Base-by-base conservation (phyloP, 2,329 filamentous ascomycete species). In the Cordyceps tenuipes region DNA sequence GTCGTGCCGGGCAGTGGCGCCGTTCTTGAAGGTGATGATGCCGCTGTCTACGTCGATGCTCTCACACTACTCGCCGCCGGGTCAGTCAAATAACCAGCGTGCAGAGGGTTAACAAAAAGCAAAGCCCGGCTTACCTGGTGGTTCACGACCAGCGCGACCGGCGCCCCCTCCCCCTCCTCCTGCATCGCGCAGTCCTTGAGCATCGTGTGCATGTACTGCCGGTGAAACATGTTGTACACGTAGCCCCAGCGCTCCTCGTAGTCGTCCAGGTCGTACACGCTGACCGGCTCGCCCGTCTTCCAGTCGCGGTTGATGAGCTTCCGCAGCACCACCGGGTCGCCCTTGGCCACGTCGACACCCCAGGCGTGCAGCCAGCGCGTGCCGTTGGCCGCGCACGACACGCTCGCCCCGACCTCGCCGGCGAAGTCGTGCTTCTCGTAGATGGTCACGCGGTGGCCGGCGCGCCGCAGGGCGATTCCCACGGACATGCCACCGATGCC, bases 271-370 rank as follows among this genome's bases (percentile, higher is more conserved):
- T 82, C 79, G 65, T 86, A 88, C 0, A 85, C 82, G 64, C 80
- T 87, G 26, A 84, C 78, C 0, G 82, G 80, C 71, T 88, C 82
- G 0, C 86, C 86, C 1, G 85, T 88, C 68, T 82, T 80, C 86
- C 86, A 89, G 71, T 89, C 85, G 3, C 82, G 80, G 68, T 84
- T 87, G 73, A 89, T 88, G 57, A 89, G 77, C 66, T 84, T 84
- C 70, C 77, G 78, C 53, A 89, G 72, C 1, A 88, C 74, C 1
- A 89, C 86, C 0, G 85, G 85, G 61, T 87, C 81, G 9, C 85
- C 86, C 66, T 83, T 83, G 15, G 73, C 73, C 1, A 89, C 75
- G 65, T 89, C 82, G 1, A 89, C 83, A 0, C 75, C 75, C 86
- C 86, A 89, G 68, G 87, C 83, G 62, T 87, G 80, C 8, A 89